Percentiles rank a stretch among this genome's conserved stretches.
These are phyloP conservation scores for Fomitopsis palustris DNA, from an alignment of 1,284 basidiomycete genomes.

Conservation along the genomic window DNA sequence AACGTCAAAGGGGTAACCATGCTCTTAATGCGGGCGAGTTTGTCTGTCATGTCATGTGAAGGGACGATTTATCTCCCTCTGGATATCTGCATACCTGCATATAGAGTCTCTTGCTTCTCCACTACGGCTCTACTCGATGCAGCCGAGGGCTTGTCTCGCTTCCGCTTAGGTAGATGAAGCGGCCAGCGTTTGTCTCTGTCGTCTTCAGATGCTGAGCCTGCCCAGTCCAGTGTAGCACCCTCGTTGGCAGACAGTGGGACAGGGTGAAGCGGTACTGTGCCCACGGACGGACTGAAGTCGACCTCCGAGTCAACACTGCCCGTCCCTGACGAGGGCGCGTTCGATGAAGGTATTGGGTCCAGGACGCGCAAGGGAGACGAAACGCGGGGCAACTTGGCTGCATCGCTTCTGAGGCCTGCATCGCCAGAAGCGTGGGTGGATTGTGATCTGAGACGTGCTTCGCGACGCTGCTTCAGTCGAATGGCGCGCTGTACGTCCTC, in stretches of 20 bases:
- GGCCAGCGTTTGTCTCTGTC: slow-evolving; percentile 63
- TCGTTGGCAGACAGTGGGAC: slow-evolving; percentile 64
- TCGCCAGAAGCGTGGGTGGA: slow-evolving; percentile 25
- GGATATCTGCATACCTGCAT: slow-evolving; percentile 18
- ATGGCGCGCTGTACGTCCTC: slow-evolving; percentile 74
- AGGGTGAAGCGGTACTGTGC: slow-evolving; percentile 40
- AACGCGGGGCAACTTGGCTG: slow-evolving; percentile 32
- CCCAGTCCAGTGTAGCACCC: slow-evolving; percentile 70
- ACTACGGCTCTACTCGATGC: slow-evolving; percentile 38
- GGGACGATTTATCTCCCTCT: neutral
- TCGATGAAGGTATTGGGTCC: slow-evolving; percentile 7
- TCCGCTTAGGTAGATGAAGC: slow-evolving; percentile 54
- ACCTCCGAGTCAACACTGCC: slow-evolving; percentile 43
- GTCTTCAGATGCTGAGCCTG: slow-evolving; percentile 45
- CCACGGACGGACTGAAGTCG: slow-evolving; percentile 70
- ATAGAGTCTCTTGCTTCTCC: slow-evolving; percentile 28
- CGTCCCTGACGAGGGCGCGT: slow-evolving; percentile 10
- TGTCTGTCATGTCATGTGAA: slow-evolving; percentile 40
- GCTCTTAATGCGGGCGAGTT: slow-evolving; percentile 48
- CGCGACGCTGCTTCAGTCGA: slow-evolving; percentile 64
- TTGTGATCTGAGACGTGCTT: slow-evolving; percentile 52
- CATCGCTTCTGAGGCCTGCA: slow-evolving; percentile 20
- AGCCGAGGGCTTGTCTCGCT: slow-evolving; percentile 45
- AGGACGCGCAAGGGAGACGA: slow-evolving; percentile 32
- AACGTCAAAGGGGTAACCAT: slow-evolving; percentile 48